Conservation (phyloP, 2,329 filamentous ascomycete species). For the Apiospora koreana region DNA sequence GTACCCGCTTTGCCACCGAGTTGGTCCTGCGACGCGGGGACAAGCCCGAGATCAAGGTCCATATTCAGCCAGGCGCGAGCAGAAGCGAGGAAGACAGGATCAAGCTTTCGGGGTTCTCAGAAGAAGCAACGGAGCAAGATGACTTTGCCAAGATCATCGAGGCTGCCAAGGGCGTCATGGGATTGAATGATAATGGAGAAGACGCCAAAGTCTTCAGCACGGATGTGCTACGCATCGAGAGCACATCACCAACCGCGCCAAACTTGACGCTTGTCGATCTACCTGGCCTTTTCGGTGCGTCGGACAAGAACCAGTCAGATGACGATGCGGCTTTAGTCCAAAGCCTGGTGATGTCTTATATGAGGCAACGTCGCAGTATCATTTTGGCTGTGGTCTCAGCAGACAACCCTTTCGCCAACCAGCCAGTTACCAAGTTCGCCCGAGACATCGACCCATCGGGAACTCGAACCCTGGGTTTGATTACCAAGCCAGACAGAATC, state of each 20-base stretch:
- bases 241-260: constrained; percentile 44
- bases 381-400: constrained; percentile 54
- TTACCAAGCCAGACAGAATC: constrained; percentile 57
- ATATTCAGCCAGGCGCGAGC: not conserved
- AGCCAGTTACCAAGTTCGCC: constrained; percentile 47
- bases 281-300: constrained; percentile 50
- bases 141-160: constrained; percentile 16
- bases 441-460: constrained; percentile 27
- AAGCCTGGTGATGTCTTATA: constrained; percentile 52
- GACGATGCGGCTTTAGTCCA: constrained; percentile 45
- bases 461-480: constrained; percentile 55
- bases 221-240: constrained; percentile 48
- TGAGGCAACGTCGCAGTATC: constrained; percentile 51
- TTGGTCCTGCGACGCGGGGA: not conserved
- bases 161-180: not conserved
- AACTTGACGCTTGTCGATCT: constrained; percentile 60
- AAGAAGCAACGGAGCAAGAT: constrained; percentile 18
- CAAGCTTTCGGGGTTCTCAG: constrained; percentile 25
- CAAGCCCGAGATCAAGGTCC: not conserved
- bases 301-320: constrained; percentile 42
- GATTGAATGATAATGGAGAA: constrained; percentile 15
- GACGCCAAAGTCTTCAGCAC: constrained; percentile 37
- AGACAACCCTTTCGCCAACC: constrained; percentile 53
- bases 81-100: not conserved
- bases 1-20: constrained; percentile 6